Evolutionary conservation across 768 basidiomycete genomes (phyloP).

Genomic region (Trametes cinnabarina): DNA sequence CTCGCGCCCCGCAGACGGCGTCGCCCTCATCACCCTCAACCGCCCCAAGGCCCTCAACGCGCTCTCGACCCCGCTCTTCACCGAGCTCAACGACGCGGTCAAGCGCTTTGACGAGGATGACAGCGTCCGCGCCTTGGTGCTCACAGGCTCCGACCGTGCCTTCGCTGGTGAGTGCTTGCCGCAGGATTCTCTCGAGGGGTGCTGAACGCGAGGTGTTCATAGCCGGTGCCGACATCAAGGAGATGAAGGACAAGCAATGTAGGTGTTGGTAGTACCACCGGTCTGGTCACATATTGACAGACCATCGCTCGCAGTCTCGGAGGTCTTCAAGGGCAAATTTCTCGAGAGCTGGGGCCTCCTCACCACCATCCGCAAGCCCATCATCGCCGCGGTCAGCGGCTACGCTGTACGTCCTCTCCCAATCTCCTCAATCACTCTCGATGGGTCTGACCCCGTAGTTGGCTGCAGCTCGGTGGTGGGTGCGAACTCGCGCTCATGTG

Average conservation of each 20-base stretch:
- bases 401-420: conserved; percentile 66
- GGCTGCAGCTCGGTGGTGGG: conserved; percentile 84
- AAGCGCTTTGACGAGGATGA: conserved; percentile 68
- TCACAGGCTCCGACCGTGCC: conserved; percentile 89
- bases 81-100: conserved; percentile 78
- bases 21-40: conserved; percentile 83
- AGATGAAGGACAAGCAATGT: conserved; percentile 98
- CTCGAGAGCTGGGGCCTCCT: conserved; percentile 81
- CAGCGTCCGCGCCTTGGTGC: conserved; percentile 75
- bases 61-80: conserved; percentile 74
- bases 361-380: conserved; percentile 77
- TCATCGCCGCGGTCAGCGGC: conserved; percentile 95
- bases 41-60: conserved; percentile 91
- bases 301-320: conserved; percentile 59
- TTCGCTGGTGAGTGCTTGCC: conserved; percentile 73
- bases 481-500: conserved; percentile 96
- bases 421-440: too few species aligned
- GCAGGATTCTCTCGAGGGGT: neutral
- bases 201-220: conserved; percentile 2
- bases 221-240: conserved; percentile 99
- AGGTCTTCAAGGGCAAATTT: conserved; percentile 85
- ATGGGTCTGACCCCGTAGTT: neutral
- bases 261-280: conserved; percentile 25
- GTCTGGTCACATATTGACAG: conserved; percentile 10
- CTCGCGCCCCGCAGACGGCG: conserved; percentile 63